Evolutionary conservation across 108 stramenopile species (phyloP), one percentile per base, ranked within the genome.

Genomic region (Fragilariopsis cylindrus): DNA sequence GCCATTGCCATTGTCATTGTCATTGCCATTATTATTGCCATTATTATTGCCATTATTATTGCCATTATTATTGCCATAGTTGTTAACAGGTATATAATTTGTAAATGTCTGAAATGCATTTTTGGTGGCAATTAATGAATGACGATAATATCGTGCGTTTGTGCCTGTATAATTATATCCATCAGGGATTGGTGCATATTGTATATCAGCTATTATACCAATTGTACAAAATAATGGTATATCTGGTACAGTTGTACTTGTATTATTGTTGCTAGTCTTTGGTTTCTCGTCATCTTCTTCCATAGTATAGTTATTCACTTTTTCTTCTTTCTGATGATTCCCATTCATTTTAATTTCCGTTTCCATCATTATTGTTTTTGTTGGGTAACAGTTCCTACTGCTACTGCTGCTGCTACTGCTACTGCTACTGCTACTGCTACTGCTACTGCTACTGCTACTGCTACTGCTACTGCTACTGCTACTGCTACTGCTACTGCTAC

Each of bases 101-200:
- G 90, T 55, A 69, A 95, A 92, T 74, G 91, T 86, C 19, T 65
- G 55, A 16, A 90, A 90, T 0, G 91, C 91, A 57, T 79, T 64
- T 67, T 70, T 42, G 0, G 94, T 89, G 1, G 80, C 90, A 12
- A 82, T 60, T 15, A 86, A 45, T 4, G 92, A 79, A 76, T 92
- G 84, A 7, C 87, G 84, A 76, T 95, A 95, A 75, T 86, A 95
- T 1, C 94, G 81, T 7, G 88, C 83, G 21, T 21, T 12, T 5
- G 69, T 81, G 3, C 94, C 94, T 45, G 76, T 66, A 60, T 75
- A 90, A 21, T 81, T 87, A 55, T 72, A 69, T 13, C 94, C 94
- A 66, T 95, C 92, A 0, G 90, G 90, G 52, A 95, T 90, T 12
- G 92, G 92, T 3, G 94, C 94, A 65, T 95, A 91, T 69, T 95